Conservation (phyloP, 208 protist genomes). For the Leishmania aethiopica region DNA sequence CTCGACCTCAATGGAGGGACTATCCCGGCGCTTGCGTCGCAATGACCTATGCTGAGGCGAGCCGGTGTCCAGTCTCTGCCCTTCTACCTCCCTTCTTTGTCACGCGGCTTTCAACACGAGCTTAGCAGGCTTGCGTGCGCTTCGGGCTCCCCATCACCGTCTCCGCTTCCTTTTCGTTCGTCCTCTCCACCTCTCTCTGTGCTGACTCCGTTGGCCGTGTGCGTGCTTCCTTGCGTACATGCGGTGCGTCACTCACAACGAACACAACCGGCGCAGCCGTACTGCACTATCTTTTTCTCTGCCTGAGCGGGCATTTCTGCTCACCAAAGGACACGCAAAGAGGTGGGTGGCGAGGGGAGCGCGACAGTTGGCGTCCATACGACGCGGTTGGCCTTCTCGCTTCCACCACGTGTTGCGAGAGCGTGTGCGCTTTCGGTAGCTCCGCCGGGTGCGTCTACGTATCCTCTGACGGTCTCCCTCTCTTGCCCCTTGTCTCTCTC, state of each 20-base stretch:
- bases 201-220: not conserved
- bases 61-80: not conserved
- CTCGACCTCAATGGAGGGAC: not conserved
- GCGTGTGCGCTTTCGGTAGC: not conserved
- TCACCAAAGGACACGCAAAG: not conserved
- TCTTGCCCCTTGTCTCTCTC: not conserved
- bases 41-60: not conserved
- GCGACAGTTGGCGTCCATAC: not conserved
- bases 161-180: not conserved
- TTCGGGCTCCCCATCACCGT: not conserved
- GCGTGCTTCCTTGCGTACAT: not conserved
- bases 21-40: not conserved
- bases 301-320: not conserved
- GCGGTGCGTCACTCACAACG: not conserved
- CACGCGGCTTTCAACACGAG: not conserved
- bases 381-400: not conserved
- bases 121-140: not conserved
- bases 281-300: slow-evolving; percentile 9
- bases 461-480: not conserved
- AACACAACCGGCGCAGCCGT: not conserved
- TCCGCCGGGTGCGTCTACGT: not conserved
- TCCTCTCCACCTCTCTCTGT: not conserved
- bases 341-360: not conserved
- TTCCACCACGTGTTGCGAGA: not conserved
- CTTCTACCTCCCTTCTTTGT: not conserved